Base-by-base conservation (phyloP, 352 stramenopile genomes). In the Pythium sukuiense region DNA sequence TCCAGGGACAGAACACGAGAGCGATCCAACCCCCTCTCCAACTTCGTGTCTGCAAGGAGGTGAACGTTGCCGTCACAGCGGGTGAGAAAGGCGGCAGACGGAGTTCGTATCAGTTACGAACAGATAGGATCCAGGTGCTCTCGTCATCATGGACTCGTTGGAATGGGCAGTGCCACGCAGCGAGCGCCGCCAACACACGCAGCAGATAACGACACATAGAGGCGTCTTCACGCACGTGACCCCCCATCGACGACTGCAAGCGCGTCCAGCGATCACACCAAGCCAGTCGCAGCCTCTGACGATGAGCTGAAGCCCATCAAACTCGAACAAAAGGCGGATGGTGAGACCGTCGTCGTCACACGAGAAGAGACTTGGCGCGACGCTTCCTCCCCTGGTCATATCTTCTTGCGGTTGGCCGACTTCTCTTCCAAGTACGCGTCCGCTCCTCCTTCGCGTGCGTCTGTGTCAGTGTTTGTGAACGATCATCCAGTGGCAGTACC, bases 1-100 rank as follows among this genome's bases (percentile, higher is more conserved):
- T 49, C 43, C n/a, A 49, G 43, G 43, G 16, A 20, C 18, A 49
- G n/a, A n/a, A n/a, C n/a, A n/a, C n/a, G 43, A 49, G 43, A 49
- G 3, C 43, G 37, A 43, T 43, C 37, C 13, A 16, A 43, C 37
- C 1, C 13, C 9, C 13, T 18, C 1, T 6, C 8, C 6, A 3
- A 12, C 0, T 16, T 13, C 9, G 3, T 43, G 13, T 43, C 37
- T 16, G 37, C 7, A 13, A 43, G 37, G 37, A 43, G 37, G 12
- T 43, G 18, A 18, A 43, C n/a, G n/a, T n/a, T n/a, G n/a, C n/a
- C n/a, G n/a, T 35, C 32, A 35, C 8, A 3, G 8, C 32, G 4
- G 8, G 32, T 8, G 32, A 35, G 32, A 35, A 35, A 35, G 32
- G 32, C 32, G 32, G 32, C 32, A 3, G 4, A 8, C 32, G n/a